Percentiles rank a stretch among this genome's conserved stretches.
phyloP scores from a whole-genome alignment of 805 yeast species.

The Saccharomycopsis sp. region DNA sequence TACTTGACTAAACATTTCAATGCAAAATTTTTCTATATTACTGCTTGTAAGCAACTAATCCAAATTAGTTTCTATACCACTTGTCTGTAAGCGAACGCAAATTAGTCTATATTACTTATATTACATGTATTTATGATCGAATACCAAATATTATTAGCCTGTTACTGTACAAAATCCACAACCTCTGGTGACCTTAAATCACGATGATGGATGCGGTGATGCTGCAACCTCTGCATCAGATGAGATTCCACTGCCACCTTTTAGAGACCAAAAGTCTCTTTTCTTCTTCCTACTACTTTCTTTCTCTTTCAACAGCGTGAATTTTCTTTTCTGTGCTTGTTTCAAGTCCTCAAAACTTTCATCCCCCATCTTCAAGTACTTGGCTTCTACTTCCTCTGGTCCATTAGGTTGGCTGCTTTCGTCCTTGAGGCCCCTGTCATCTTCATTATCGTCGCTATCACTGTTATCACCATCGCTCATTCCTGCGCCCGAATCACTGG shows the following conservation, averaged over 20 bases:
- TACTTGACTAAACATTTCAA: too few species aligned
- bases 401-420: conserved; percentile 2
- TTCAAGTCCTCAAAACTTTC: conserved; percentile 11
- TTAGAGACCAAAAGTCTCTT: conserved; percentile 36
- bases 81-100: too few species aligned
- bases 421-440: too few species aligned
- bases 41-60: too few species aligned
- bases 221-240: conserved; percentile 8
- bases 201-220: neutral
- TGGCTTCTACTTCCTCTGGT: conserved; percentile 8
- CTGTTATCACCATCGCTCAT: conserved; percentile 5
- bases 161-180: neutral
- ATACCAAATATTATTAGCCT: neutral
- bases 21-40: too few species aligned
- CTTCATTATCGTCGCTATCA: conserved; percentile 1
- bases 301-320: conserved; percentile 10
- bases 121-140: too few species aligned
- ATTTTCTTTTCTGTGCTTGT: conserved; percentile 7
- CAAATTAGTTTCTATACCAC: too few species aligned
- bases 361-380: conserved; percentile 10
- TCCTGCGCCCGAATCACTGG: conserved; percentile 11
- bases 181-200: neutral
- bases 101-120: too few species aligned
- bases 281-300: conserved; percentile 19
- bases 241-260: conserved; percentile 25